Conservation (phyloP, 345 rosid species). For the Gossypium sturtianum region DNA sequence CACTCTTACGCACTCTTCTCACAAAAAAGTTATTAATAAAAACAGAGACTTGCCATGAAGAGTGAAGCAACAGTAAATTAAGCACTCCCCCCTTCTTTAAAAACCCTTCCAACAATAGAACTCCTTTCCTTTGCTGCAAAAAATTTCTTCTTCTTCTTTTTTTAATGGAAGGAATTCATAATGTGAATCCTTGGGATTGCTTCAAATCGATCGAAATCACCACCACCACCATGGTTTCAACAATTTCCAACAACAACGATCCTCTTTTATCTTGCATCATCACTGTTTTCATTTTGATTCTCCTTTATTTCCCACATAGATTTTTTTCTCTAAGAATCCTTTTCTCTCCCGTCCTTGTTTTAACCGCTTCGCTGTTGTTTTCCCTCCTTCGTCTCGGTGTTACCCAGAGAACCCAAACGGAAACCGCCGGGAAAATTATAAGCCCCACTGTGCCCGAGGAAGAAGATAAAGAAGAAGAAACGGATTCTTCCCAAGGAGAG, state of each 20-base stretch:
- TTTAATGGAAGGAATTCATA: slow-evolving; percentile 24
- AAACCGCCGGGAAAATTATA: neutral
- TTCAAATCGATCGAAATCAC: neutral
- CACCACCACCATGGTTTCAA: neutral
- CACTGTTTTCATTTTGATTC: slow-evolving; percentile 41
- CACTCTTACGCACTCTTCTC: slow-evolving; percentile 27
- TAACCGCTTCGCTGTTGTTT: slow-evolving; percentile 41
- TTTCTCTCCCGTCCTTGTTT: slow-evolving; percentile 47
- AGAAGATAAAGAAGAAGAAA: neutral
- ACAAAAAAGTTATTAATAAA: neutral
- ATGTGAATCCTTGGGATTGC: slow-evolving; percentile 8
- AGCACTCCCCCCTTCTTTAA: slow-evolving; percentile 11
- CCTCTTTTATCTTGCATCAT: slow-evolving; percentile 56
- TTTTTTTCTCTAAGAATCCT: slow-evolving; percentile 21
- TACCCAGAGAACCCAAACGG: slow-evolving; percentile 13
- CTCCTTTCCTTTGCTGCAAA: neutral
- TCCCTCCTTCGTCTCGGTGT: slow-evolving; percentile 53
- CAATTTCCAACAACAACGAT: slow-evolving; percentile 12
- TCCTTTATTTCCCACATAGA: slow-evolving; percentile 48
- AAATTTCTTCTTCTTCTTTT: too few species aligned
- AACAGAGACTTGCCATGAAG: neutral
- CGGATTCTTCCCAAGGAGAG: slow-evolving; percentile 1
- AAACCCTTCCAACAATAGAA: slow-evolving; percentile 17
- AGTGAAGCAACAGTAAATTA: neutral
- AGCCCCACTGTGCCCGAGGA: neutral